These are phyloP conservation scores for Selenicereus undatus DNA, from an alignment of 148 eudicot genomes.

Conservation along the genomic window DNA sequence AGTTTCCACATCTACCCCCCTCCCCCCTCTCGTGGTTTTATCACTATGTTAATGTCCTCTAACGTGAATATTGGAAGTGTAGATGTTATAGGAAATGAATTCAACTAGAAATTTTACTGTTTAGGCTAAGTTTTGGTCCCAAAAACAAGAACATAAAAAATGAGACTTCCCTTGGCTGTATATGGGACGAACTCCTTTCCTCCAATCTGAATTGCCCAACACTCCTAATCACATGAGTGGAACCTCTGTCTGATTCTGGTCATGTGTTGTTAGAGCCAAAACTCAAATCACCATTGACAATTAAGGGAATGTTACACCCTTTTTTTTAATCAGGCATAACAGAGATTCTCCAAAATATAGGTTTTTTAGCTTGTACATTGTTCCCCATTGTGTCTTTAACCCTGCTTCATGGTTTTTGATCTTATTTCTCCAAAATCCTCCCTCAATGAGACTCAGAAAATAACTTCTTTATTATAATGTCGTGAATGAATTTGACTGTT, in stretches of 20 bases:
- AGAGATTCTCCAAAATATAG: not conserved
- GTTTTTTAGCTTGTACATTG: not conserved
- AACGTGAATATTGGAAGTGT: too few relatives aligned
- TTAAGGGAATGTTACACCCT: too few relatives aligned
- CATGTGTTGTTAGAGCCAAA: constrained; percentile 1
- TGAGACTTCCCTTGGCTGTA: too few relatives aligned
- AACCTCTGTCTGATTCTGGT: constrained; percentile 9
- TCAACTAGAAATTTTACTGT: too few relatives aligned
- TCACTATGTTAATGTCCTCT: too few relatives aligned
- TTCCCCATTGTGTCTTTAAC: not conserved
- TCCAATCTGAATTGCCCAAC: constrained; percentile 7
- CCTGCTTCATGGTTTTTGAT: not conserved
- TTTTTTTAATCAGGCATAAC: not conserved
- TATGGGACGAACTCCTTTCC: constrained; percentile 3
- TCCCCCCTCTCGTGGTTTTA: too few relatives aligned
- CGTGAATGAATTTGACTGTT: too few relatives aligned
- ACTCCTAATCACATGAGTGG: constrained; percentile 23
- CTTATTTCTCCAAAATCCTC: not conserved
- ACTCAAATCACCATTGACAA: not conserved
- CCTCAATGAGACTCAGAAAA: not conserved
- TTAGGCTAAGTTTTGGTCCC: too few relatives aligned
- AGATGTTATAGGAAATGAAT: too few relatives aligned
- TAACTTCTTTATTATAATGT: not conserved
- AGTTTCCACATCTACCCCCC: too few relatives aligned
- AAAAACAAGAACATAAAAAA: too few relatives aligned